Evolutionary conservation across 225 moss, liverwort and hornwort genomes (phyloP), one percentile per base, ranked within the genome.

Genomic region (Rhytidiadelphus loreus): DNA sequence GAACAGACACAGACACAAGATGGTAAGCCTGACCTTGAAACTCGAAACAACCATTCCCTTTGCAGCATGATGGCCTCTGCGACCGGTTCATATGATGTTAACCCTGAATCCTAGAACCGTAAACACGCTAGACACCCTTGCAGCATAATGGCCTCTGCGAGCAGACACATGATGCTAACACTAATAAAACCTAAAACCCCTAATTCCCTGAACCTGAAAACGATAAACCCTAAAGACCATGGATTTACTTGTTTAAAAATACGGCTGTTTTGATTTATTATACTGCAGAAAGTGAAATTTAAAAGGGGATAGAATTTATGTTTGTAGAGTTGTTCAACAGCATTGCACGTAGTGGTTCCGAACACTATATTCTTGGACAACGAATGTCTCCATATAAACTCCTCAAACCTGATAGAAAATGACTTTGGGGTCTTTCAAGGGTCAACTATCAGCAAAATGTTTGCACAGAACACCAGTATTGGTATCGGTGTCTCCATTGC

Each of bases 11-110:
- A 59, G 7, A 11, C 20, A 41, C 41, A 8, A 22, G 15, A 15
- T 55, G 37, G 55, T 35, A 25, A 55, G n/a, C 25, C 25, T 2
- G 13, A 23, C 20, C 50, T 14, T 77, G 26, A 30, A 46, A 56
- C 56, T 0, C 55, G 10, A 7, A 4, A 56, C 55, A 24, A 8
- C 68, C 37, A 20, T 35, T 28, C 12, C 64, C 64, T 72, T 78
- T 89, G 93, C 71, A 84, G 62, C 82, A 68, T 44, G 83, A 91
- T 86, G 24, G 86, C 91, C 84, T 92, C 93, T 60, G 32, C 46
- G 74, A 11, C 10, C 50, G 9, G 46, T 9, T 6, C 28, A 29
- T 46, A 73, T 26, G 46, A 6, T 11, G 21, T 77, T 33, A 48
- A 33, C 52, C 16, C 75, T 75, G 2, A 10, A 50, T 29, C 75